Percentiles rank a stretch among this genome's conserved stretches.
Evolutionary conservation across 2,329 filamentous ascomycete species (phyloP).

Genomic region (Ophiostoma ips): DNA sequence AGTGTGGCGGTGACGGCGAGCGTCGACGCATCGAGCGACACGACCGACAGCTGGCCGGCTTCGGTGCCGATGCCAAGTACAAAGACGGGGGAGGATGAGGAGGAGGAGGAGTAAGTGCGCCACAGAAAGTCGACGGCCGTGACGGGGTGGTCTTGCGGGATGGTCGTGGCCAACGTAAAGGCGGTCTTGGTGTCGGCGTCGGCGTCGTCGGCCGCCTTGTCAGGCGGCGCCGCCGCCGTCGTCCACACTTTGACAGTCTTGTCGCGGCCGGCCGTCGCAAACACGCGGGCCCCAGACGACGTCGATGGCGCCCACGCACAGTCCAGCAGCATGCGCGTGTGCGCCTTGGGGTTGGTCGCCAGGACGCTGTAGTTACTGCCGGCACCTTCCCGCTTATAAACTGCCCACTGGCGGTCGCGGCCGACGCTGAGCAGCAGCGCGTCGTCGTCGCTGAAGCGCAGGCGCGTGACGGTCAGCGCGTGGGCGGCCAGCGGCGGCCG

Average conservation of each 20-base stretch:
- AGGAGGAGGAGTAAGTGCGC: slow-evolving; percentile 15
- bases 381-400: slow-evolving; percentile 47
- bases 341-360: slow-evolving; percentile 65
- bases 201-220: no score
- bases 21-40: slow-evolving; percentile 24
- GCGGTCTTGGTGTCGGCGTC: slow-evolving; percentile 16
- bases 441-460: slow-evolving; percentile 60
- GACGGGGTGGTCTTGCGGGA: slow-evolving; percentile 45
- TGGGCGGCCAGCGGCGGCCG: slow-evolving; percentile 73
- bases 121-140: slow-evolving; percentile 57
- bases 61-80: slow-evolving; percentile 47
- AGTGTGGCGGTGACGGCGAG: slow-evolving; percentile 25
- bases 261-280: slow-evolving; percentile 83
- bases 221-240: neutral
- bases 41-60: slow-evolving; percentile 32
- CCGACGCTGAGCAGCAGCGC: slow-evolving; percentile 73
- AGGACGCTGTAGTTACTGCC: slow-evolving; percentile 38
- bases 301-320: slow-evolving; percentile 61
- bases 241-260: slow-evolving; percentile 70
- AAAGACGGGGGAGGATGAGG: slow-evolving; percentile 12
- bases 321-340: slow-evolving; percentile 84
- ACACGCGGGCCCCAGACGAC: slow-evolving; percentile 29
- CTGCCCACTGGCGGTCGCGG: slow-evolving; percentile 77
- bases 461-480: slow-evolving; percentile 67
- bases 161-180: slow-evolving; percentile 38